Evolutionary conservation across 768 basidiomycete genomes (phyloP).

Genomic region (Trametes sanguinea): DNA sequence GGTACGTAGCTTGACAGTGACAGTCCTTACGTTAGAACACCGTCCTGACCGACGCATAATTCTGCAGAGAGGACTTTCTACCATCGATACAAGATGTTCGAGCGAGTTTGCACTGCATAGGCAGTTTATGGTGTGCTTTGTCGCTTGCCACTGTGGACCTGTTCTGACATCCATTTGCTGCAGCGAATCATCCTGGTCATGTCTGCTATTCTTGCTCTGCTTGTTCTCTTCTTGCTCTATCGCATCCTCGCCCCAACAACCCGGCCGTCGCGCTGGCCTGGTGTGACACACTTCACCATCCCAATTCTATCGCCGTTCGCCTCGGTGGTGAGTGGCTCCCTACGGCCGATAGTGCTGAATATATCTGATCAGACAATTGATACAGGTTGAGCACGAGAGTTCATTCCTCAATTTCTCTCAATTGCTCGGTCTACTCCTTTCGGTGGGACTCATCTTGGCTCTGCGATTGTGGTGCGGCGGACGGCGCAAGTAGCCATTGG

Average conservation of each 20-base stretch:
- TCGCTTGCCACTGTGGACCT: not conserved
- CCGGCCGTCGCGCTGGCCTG: not conserved
- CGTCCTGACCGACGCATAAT: too few species aligned
- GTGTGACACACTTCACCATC: slow-evolving; percentile 2
- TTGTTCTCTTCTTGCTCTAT: not conserved
- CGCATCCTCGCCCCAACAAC: not conserved
- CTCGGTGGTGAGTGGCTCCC: not conserved
- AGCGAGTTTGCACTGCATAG: not conserved
- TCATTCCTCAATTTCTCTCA: not conserved
- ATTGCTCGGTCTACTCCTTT: not conserved
- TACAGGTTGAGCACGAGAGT: slow-evolving; percentile 10
- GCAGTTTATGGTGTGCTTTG: not conserved
- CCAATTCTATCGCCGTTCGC: slow-evolving; percentile 10
- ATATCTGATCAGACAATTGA: too few species aligned
- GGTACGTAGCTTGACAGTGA: not conserved
- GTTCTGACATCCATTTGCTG: not conserved
- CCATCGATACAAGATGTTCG: not conserved
- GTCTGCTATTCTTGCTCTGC: not conserved
- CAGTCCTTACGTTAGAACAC: too few species aligned
- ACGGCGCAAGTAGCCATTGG: not conserved
- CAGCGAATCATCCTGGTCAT: not conserved
- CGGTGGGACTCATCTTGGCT: not conserved
- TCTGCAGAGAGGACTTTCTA: not conserved
- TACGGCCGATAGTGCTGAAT: too few species aligned
- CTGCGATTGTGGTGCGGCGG: not conserved